Conservation (phyloP, 2,329 filamentous ascomycete species). For the Aspergillus luchuensis region DNA sequence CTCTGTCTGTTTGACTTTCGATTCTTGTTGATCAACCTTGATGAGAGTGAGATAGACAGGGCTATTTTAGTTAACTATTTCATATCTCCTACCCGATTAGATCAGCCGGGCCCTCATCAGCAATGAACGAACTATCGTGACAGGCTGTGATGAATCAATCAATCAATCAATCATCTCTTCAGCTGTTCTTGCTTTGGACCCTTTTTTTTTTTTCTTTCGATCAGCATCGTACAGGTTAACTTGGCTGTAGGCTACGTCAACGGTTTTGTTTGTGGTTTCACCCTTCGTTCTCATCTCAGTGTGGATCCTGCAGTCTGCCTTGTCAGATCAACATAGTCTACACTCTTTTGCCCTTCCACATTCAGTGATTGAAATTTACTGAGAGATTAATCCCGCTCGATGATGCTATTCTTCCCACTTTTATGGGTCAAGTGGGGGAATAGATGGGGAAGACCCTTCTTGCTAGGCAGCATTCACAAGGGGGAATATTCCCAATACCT, state of each 20-base stretch:
- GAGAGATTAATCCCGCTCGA: no score
- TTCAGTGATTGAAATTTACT: no score
- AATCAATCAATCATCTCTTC: neutral
- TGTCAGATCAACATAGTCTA: neutral
- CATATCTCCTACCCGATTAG: neutral
- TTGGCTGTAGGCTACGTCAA: neutral
- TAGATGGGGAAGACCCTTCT: neutral
- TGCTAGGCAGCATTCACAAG: neutral
- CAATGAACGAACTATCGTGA: neutral
- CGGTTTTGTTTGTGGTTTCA: neutral
- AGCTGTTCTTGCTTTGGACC: neutral
- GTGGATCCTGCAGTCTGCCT: conserved; percentile 12
- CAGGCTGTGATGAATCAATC: neutral
- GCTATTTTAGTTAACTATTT: neutral
- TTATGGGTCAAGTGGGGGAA: no score
- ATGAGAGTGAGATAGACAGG: neutral
- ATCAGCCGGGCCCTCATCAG: neutral
- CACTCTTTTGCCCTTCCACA: no score
- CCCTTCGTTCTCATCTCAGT: neutral
- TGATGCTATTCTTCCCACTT: no score
- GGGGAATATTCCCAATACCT: no score
- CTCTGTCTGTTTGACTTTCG: neutral
- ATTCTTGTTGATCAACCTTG: neutral
- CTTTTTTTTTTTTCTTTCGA: no score
- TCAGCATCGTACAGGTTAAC: neutral